Evolutionary conservation across 495 filamentous ascomycete species (phyloP), one percentile per base, ranked within the genome.

Genomic region (Staphylotrichum longicolle): DNA sequence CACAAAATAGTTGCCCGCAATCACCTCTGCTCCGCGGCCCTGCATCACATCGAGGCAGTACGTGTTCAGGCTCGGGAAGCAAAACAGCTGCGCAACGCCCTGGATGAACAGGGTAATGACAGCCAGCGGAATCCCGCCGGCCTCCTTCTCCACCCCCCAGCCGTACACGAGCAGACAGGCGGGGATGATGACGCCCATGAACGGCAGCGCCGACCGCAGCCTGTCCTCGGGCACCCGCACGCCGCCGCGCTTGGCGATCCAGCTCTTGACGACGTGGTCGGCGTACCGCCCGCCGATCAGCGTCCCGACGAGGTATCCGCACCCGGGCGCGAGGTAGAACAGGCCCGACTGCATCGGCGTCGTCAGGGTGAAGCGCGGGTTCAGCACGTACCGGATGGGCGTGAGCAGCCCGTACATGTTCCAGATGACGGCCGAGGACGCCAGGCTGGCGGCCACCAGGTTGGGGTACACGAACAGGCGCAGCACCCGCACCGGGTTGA

Each of bases 31-130:
- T 48, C 83, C 83, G 20, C 81, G 73, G 7, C 75, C 74, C 47
- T 84, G 85, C 87, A 90, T 88, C 11, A 90, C 87, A 67, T 91
- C 88, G 4, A 90, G 74, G 64, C 86, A 90, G 69, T 90, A 90
- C 0, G 88, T 90, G 69, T 91, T 91, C 33, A 91, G 67, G 56
- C 78, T 82, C 9, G 88, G 87, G 67, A 89, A 90, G 74, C 83
- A 88, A 71, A 91, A 88, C 2, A 90, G 76, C 71, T 90, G 87
- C 0, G 84, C 85, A 2, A 89, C 80, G 9, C 88, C 88, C 68
- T 90, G 87, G 4, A 87, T 41, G 66, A 90, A 91, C 78, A 91
- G 86, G 57, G 82, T 81, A 12, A 91, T 75, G 0, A 90, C 85
- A 1, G 86, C 86, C 6, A 90, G 73, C 4, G 85, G 79, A 37